phyloP scores from a whole-genome alignment of 2,329 filamentous ascomycete species.

The Talaromyces funiculosus region DNA sequence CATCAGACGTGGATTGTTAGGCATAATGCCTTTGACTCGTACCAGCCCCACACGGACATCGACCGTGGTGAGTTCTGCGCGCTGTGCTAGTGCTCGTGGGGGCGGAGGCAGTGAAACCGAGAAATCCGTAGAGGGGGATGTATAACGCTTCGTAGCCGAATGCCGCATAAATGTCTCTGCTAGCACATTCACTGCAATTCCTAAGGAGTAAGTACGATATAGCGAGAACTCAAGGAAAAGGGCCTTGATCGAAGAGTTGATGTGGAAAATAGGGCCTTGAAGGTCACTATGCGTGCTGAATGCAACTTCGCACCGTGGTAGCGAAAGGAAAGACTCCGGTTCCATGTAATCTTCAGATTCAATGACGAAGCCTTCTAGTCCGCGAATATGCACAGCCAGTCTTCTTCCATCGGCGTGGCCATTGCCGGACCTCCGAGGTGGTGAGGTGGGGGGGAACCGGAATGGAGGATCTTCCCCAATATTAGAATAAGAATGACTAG shows the following conservation, averaged over 20 bases:
- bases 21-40: conserved; percentile 84
- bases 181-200: conserved; percentile 72
- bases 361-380: conserved; percentile 83
- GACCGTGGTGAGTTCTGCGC: conserved; percentile 66
- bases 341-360: conserved; percentile 82
- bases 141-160: conserved; percentile 17
- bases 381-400: conserved; percentile 71
- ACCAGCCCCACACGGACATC: conserved; percentile 77
- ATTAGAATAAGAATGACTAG: conserved; percentile 56
- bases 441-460: conserved; percentile 48
- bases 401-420: conserved; percentile 68
- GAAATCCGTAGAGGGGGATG: conserved; percentile 16
- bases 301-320: conserved; percentile 82
- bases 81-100: conserved; percentile 22
- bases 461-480: conserved; percentile 58
- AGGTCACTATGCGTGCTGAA: conserved; percentile 79
- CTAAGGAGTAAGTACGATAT: conserved; percentile 84
- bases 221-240: conserved; percentile 84
- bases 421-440: conserved; percentile 37
- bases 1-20: conserved; percentile 85
- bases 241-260: conserved; percentile 74
- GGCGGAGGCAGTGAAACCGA: conserved; percentile 23
- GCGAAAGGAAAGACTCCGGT: conserved; percentile 73
- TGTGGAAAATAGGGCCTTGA: conserved; percentile 80
- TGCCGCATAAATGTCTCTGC: conserved; percentile 56